Evolutionary conservation across 495 filamentous ascomycete species (phyloP).

Genomic region (Neurospora discreta): DNA sequence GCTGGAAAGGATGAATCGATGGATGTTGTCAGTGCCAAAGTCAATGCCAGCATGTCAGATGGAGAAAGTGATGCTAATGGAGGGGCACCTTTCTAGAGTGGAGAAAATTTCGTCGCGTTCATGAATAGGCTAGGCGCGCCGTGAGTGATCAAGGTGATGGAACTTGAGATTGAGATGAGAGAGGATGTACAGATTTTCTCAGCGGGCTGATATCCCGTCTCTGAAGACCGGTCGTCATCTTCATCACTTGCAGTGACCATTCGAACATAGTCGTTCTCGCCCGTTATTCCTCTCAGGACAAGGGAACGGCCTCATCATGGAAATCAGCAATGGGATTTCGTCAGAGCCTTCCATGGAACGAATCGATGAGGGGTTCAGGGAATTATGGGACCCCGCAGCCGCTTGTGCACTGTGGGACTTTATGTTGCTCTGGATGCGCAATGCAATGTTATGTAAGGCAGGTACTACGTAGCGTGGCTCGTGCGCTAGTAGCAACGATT

Average conservation of each 20-base stretch:
- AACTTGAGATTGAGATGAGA: neutral
- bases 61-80: neutral
- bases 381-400: neutral
- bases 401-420: neutral
- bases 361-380: conserved; percentile 3
- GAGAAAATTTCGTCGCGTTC: neutral
- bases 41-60: neutral
- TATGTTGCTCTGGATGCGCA: neutral
- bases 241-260: neutral
- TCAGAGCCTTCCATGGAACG: conserved; percentile 9
- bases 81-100: conserved; percentile 1
- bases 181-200: neutral
- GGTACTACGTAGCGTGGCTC: conserved; percentile 2
- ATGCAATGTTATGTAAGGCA: conserved; percentile 3
- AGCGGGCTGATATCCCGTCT: neutral
- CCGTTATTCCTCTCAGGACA: neutral
- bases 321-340: conserved; percentile 6
- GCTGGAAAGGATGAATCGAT: neutral
- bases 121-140: neutral
- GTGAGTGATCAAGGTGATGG: neutral
- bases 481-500: conserved; percentile 1
- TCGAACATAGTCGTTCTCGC: neutral
- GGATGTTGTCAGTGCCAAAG: neutral
- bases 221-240: neutral
- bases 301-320: neutral